Base-by-base conservation (phyloP, 352 stramenopile species). In the Globisporangium lucens region DNA sequence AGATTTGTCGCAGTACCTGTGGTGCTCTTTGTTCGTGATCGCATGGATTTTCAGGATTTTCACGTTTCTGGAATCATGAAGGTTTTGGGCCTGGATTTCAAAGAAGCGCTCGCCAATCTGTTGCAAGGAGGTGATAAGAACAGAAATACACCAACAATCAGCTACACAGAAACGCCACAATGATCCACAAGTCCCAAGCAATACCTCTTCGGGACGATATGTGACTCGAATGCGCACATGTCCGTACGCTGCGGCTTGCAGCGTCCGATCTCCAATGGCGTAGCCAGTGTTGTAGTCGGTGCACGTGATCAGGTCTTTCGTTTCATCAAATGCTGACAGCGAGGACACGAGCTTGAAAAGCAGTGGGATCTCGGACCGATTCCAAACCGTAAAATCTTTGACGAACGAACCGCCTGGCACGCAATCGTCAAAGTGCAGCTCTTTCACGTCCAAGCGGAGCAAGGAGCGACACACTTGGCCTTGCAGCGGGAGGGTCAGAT, bases 341-440 rank as follows among this genome's bases (percentile, higher is more conserved):
- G 85, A 91, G 1, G 87, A 93, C 33, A 95, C 79, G 6, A 96
- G 71, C 58, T 93, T 89, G 68, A 96, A 95, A 15, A 95, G 67
- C 55, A 96, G 77, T 13, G 87, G 89, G 56, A 95, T 96, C 70
- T 96, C 89, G 0, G 89, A 95, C 4, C 89, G 87, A 35, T 96
- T 96, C 89, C 89, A 96, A 17, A 96, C 85, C 2, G 89, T 95
- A 29, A 96, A 95, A 66, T 96, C 89, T 63, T 96, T 96, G 7
- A 95, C 89, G 51, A 95, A 96, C 22, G 89, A 94, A 0, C 88
- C 88, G 15, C 83, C 85, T 3, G 89, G 89, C 3, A 96, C 85
- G 29, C 89, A 96, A 68, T 95, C 89, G 38, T 96, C 89, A 60
- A 96, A 96, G 69, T 95, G 89, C 12, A 96, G 73, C 61, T 96